These are phyloP conservation scores for Lupinus albus DNA, from an alignment of 306 rosid species.

Conservation along the genomic window DNA sequence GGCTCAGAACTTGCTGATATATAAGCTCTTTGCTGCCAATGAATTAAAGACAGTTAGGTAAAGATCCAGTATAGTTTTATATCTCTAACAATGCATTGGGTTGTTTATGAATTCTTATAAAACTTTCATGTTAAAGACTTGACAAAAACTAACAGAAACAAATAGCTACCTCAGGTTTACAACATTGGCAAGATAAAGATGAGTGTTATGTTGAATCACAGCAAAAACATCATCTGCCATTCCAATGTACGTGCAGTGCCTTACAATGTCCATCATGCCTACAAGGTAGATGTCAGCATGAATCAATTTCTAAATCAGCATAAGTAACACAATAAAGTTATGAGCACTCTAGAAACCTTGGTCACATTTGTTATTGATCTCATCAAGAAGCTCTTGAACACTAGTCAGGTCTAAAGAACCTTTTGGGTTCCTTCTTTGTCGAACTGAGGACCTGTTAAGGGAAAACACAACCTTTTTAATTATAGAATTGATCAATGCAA, in stretches of 20 bases:
- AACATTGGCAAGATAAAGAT: conserved; percentile 89
- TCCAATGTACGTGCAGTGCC: conserved; percentile 83
- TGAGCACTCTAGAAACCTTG: conserved; percentile 49
- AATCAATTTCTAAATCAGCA: conserved; percentile 30
- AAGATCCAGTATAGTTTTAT: background rate
- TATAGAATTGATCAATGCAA: background rate
- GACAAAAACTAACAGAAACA: conserved; percentile 38
- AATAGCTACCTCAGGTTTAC: conserved; percentile 73
- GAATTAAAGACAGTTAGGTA: conserved; percentile 28
- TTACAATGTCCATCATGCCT: conserved; percentile 81
- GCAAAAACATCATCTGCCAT: conserved; percentile 92
- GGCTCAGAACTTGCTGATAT: conserved; percentile 88
- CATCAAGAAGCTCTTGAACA: conserved; percentile 74
- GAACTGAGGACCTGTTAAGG: conserved; percentile 66
- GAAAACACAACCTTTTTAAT: conserved; percentile 30
- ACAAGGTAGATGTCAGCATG: conserved; percentile 38
- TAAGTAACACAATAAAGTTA: conserved; percentile 28
- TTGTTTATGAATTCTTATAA: background rate
- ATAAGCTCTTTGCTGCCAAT: conserved; percentile 88
- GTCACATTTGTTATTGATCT: conserved; percentile 68
- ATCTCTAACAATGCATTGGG: too few relatives aligned
- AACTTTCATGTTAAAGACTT: background rate
- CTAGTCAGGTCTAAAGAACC: conserved; percentile 74
- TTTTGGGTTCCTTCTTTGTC: conserved; percentile 90
- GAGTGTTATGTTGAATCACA: conserved; percentile 87